Conservation (phyloP, 768 basidiomycete genomes). For the Pholiota conissans region DNA sequence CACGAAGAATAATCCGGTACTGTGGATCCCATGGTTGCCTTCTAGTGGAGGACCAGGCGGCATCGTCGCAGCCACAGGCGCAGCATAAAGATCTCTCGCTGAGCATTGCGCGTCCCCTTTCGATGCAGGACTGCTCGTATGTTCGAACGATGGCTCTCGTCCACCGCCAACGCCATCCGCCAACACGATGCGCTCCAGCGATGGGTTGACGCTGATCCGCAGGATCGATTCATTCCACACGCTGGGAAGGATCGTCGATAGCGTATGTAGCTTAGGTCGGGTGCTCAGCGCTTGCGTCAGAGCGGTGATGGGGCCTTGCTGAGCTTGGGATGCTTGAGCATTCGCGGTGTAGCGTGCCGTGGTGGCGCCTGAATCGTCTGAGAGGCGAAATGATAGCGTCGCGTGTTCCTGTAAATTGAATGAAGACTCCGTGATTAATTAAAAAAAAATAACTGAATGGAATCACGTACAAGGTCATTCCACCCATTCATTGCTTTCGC, state of each 20-base stretch:
- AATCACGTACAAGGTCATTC: conserved; percentile 44
- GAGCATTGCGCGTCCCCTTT: not conserved
- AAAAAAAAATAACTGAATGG: conserved; percentile 29
- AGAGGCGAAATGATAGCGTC: conserved; percentile 56
- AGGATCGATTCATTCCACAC: conserved; percentile 60
- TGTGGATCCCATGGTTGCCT: conserved; percentile 31
- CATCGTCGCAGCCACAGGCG: conserved; percentile 11
- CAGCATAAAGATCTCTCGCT: conserved; percentile 5
- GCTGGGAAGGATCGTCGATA: conserved; percentile 55
- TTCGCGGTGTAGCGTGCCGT: conserved; percentile 9
- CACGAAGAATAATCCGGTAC: conserved; percentile 56
- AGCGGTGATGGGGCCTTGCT: conserved; percentile 31
- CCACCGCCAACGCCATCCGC: conserved; percentile 21
- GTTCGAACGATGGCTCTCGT: not conserved
- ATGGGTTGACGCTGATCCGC: conserved; percentile 46
- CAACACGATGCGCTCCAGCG: conserved; percentile 46
- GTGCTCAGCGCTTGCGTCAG: conserved; percentile 37
- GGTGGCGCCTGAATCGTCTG: conserved; percentile 35
- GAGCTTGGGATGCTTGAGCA: conserved; percentile 3
- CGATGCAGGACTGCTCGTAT: too few species aligned
- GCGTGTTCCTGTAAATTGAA: conserved; percentile 43
- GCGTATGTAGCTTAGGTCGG: conserved; percentile 41
- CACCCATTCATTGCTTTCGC: conserved; percentile 44
- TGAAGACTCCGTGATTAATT: not conserved
- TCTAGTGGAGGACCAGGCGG: not conserved